Evolutionary conservation across 306 rosid species (phyloP), one percentile per base, ranked within the genome.

Genomic region (Quercus aquifolioides): DNA sequence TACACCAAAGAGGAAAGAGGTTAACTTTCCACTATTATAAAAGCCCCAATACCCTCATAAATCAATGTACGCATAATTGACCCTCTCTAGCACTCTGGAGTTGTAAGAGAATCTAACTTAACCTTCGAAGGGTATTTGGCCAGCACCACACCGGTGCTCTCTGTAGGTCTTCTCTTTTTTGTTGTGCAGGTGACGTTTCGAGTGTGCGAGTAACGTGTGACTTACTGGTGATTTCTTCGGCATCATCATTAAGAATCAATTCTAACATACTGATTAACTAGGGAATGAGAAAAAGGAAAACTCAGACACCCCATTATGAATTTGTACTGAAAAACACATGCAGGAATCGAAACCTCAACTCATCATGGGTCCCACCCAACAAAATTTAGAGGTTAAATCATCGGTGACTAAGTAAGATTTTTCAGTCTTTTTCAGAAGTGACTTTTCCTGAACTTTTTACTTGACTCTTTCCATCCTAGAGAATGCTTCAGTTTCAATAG

Each of bases 351-450:
- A 30, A 35, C 12, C 33, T 52, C 75, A 79, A 35, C 74, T 71
- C 69, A 74, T 23, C 30, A 4, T 12, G 74, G 83, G 65, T 60
- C 79, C 82, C 69, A 51, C 35, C 74, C 68, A 5, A 25, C 73
- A 31, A 19, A 49, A 55, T 69, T 77, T 68, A 17, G 21, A 54
- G 65, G 72, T 69, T 81, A 77, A 80, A 73, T 78, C 74, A 73
- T 69, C 15, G 18, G n/a, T 79, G 74, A 17, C 26, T 60, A 60
- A 38, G 46, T 38, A 38, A 41, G 55, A 46, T 65, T 57, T 38
- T 52, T 31, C 52, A 72, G 68, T 35, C 55, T 71, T 55, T 49
- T 20, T 12, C 12, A 30, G 64, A 58, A 21, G 69, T 35, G 14
- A 18, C 52, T 28, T 74, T 46, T 69, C 28, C 73, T 73, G 2